These are phyloP conservation scores for Tremella fuciformis DNA, from an alignment of 768 basidiomycete genomes.

Conservation along the genomic window DNA sequence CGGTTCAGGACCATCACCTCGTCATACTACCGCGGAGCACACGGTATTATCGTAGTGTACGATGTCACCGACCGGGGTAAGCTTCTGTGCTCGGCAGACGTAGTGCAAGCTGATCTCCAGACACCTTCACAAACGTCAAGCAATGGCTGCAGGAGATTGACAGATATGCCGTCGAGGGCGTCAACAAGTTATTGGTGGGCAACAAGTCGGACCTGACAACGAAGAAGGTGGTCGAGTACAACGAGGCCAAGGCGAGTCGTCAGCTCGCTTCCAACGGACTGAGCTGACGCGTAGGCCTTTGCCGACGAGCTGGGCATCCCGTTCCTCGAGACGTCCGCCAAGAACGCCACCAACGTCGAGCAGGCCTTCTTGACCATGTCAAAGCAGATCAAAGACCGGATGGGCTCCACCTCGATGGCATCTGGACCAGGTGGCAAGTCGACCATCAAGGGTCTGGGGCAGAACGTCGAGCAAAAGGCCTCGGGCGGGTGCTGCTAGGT, in stretches of 20 bases:
- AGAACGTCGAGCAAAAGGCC: conserved; percentile 51
- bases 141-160: conserved; percentile 98
- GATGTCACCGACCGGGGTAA: conserved; percentile 43
- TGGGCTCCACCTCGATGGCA: conserved; percentile 50
- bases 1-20: conserved; percentile 95
- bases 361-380: conserved; percentile 97
- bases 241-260: conserved; percentile 43
- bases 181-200: conserved; percentile 98
- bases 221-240: conserved; percentile 62
- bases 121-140: conserved; percentile 64
- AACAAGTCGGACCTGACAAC: conserved; percentile 99
- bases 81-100: conserved; percentile 7
- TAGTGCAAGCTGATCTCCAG: conserved; percentile 4
- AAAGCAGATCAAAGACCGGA: conserved; percentile 61
- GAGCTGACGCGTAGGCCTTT: conserved; percentile 65
- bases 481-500: conserved; percentile 49
- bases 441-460: conserved; percentile 48
- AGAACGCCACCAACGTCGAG: conserved; percentile 95
- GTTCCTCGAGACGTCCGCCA: conserved; percentile 98
- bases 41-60: conserved; percentile 74
- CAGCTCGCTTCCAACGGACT: neutral
- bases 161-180: conserved; percentile 96
- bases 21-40: conserved; percentile 98
- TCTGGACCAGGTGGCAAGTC: conserved; percentile 50
- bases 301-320: conserved; percentile 88